phyloP scores from a whole-genome alignment of 495 filamentous ascomycete genomes.

The Neurospora sp. region DNA sequence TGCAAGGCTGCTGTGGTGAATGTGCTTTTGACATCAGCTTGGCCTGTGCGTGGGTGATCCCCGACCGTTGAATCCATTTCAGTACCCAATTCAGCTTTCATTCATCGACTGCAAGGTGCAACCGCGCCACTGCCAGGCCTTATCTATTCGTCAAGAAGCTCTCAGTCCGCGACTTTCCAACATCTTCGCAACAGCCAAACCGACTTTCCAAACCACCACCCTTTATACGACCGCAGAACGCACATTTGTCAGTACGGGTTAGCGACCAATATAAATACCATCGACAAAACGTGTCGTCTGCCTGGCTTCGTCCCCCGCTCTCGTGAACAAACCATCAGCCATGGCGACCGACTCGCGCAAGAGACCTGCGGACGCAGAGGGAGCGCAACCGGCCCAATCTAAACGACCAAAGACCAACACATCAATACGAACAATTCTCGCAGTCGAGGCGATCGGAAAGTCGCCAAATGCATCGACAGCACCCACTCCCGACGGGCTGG shows the following conservation, averaged over 20 bases:
- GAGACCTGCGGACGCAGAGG: conserved; percentile 13
- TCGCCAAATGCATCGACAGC: background rate
- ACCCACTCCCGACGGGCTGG: conserved; percentile 20
- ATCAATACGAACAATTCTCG: conserved; percentile 3
- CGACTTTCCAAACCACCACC: too few species aligned
- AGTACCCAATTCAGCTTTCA: background rate
- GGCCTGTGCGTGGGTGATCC: background rate
- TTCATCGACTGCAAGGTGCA: background rate
- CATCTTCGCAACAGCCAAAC: background rate
- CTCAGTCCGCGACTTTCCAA: background rate
- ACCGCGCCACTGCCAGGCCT: background rate
- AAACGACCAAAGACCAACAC: conserved; percentile 24
- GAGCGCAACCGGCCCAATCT: conserved; percentile 3
- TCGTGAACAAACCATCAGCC: background rate
- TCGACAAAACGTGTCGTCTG: background rate
- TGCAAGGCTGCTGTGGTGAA: background rate
- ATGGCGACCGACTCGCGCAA: conserved; percentile 20
- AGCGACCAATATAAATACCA: background rate
- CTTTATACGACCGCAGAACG: background rate
- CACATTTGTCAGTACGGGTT: background rate
- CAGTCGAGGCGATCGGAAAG: background rate
- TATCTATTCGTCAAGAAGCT: background rate
- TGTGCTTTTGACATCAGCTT: background rate
- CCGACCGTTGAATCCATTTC: background rate
- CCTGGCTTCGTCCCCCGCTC: background rate